Conservation (phyloP, 352 stramenopile species). For the Blastocystis hominis region DNA sequence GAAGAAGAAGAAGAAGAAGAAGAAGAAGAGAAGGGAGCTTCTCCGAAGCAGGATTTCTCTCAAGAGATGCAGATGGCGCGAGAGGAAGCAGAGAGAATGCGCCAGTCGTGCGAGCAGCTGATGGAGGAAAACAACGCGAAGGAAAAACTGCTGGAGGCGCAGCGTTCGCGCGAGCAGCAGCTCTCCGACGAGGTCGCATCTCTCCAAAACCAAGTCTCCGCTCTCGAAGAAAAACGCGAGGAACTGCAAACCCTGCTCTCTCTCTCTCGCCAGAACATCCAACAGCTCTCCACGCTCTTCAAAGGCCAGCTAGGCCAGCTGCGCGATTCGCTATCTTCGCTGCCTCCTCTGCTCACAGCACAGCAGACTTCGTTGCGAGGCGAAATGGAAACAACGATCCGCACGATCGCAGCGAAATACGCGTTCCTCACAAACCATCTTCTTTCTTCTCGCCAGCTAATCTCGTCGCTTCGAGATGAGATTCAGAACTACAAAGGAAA, state of each 20-base stretch:
- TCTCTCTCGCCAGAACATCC: background rate
- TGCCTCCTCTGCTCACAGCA: background rate
- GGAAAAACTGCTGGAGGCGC: background rate
- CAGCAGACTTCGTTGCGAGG: background rate
- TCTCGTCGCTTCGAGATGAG: background rate
- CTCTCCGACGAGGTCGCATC: background rate
- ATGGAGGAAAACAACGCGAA: background rate
- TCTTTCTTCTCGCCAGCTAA: background rate
- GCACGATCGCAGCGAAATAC: background rate
- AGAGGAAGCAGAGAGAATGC: background rate
- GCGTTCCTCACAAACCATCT: background rate
- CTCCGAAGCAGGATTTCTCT: background rate
- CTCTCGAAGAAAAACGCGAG: background rate
- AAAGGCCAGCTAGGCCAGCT: background rate
- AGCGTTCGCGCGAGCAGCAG: background rate
- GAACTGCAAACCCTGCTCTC: background rate
- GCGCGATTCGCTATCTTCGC: background rate
- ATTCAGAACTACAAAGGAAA: slow-evolving; percentile 30
- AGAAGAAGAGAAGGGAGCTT: background rate
- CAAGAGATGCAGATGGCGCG: background rate
- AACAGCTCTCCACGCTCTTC: background rate
- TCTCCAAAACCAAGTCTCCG: background rate
- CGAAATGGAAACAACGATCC: background rate
- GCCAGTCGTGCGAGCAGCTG: background rate
- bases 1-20: background rate